Conservation (phyloP, 371 early-diverging fungal genomes). For the Parasitella parasitica region DNA sequence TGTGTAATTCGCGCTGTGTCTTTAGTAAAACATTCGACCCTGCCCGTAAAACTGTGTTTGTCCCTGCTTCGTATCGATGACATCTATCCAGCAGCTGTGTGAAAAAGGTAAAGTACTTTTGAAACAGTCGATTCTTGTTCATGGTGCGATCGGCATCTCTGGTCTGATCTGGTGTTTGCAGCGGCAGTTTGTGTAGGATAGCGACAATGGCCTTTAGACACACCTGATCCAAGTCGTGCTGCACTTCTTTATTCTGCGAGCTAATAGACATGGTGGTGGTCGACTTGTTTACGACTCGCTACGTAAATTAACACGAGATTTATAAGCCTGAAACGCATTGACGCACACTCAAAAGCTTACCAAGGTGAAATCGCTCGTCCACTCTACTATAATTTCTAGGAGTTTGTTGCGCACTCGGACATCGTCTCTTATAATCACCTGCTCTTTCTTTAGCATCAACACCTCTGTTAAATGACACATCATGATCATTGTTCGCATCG, state of each 20-base stretch:
- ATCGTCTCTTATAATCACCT: constrained; percentile 78
- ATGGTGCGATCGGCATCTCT: constrained; percentile 59
- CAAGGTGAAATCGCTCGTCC: constrained; percentile 76
- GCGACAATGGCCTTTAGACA: constrained; percentile 80
- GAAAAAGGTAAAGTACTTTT: constrained; percentile 83
- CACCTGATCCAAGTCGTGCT: constrained; percentile 77
- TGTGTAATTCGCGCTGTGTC: constrained; percentile 44
- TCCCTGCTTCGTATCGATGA: constrained; percentile 55
- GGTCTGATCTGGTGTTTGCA: constrained; percentile 68
- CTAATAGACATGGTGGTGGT: background rate
- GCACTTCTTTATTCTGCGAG: constrained; percentile 56
- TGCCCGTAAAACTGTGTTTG: background rate
- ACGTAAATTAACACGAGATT: background rate
- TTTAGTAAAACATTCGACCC: constrained; percentile 11
- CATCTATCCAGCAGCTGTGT: constrained; percentile 82
- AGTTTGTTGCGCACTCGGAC: constrained; percentile 79
- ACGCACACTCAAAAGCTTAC: constrained; percentile 21
- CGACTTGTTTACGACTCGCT: constrained; percentile 16
- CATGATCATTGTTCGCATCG: constrained; percentile 76
- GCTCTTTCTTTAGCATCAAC: constrained; percentile 74
- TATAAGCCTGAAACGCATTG: background rate
- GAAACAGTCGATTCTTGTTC: constrained; percentile 73
- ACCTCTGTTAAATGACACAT: constrained; percentile 83
- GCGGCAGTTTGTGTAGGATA: constrained; percentile 73
- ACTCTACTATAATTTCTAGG: constrained; percentile 75